Evolutionary conservation across 176 grass and related monocot species (phyloP), one percentile per base, ranked within the genome.

Genomic region (Oryza officinalis): DNA sequence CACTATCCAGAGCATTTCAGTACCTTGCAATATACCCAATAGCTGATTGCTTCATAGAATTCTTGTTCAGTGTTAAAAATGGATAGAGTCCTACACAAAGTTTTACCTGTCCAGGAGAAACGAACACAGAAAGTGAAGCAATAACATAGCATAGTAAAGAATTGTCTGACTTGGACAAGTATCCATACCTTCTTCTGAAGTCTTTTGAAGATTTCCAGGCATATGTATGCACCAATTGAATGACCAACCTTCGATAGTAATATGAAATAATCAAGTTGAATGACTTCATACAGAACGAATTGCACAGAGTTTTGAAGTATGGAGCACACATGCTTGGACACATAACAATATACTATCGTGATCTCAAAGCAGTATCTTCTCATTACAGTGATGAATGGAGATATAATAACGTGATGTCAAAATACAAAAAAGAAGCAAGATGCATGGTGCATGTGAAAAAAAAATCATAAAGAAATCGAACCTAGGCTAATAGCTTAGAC

Each of bases 191-290:
- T 91, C 40, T 90, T 87, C 46, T 87, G 92, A 71, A 91, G 63
- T 66, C 87, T 91, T 70, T 95, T 94, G 61, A 94, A 98, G 76
- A 95, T 80, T 86, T 98, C 89, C 72, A 98, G 49, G 69, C 86
- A 83, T 82, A 98, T 93, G 76, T 93, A 93, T 7, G 91, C 85
- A 69, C 95, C 95, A 90, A 98, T 98, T 32, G 95, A 98, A 91
- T 98, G 95, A 1, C 95, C 95, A 88, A 95, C 92, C 92, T 98
- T 80, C 81, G 83, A 41, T 68, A 60, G 78, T 82, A 67, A 5
- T 37, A 49, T 41, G 3, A 76, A 71, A 75, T 65, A n/a, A 35
- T 31, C 30, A 73, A 82, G 69, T 10, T 45, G 10, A 3, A 15
- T 25, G 30, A 17, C 11, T 72, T 72, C 52, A 71, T 63, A 23